Evolutionary conservation across 441 rosid genomes (phyloP), one percentile per base, ranked within the genome.

Genomic region (Arabidopsis lyrata): DNA sequence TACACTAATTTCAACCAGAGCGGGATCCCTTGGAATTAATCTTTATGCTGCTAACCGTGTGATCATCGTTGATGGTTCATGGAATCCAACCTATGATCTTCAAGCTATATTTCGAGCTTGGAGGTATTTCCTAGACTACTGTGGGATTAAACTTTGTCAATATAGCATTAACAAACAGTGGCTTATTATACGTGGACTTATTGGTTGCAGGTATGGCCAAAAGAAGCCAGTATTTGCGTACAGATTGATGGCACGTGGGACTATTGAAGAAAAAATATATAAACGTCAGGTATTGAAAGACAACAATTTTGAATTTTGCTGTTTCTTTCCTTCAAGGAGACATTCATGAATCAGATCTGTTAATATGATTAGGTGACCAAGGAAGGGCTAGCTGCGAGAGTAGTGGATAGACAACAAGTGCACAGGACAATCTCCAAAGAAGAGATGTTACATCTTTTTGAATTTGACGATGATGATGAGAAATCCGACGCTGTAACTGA

Each of bases 321-420:
- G 36, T 61, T 70, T 68, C 14, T 31, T 15, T 66, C 48, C 45
- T 35, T 35, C 16, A 49, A 41, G 70, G 45, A 24, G 74, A 66
- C 16, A 15, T 66, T 80, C 54, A 84, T 82, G 59, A 75, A 35
- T 72, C 41, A 45, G 12, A 72, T 66, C 24, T 63, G 56, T 75
- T 72, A 29, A 81, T 42, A 67, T 78, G 68, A 79, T 80, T 83
- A 96, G 99, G 98, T 93, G 66, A 96, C 93, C 3, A 96, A 96
- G 83, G 99, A 96, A 81, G 98, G 98, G 62, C 98, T 96, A 44
- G 99, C 99, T 79, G 99, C 99, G 69, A 92, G 99, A 88, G 99
- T 96, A 74, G 99, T 96, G 49, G 99, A 96, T 83, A 85, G 99
- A 81, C 99, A 96, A 76, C 99, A 93, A 86, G 89, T 96, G 44